A percentile compares a stretch with the other conserved stretches of the same genome.
Conservation (phyloP, 495 filamentous ascomycete genomes). For the Neurospora sp. region DNA sequence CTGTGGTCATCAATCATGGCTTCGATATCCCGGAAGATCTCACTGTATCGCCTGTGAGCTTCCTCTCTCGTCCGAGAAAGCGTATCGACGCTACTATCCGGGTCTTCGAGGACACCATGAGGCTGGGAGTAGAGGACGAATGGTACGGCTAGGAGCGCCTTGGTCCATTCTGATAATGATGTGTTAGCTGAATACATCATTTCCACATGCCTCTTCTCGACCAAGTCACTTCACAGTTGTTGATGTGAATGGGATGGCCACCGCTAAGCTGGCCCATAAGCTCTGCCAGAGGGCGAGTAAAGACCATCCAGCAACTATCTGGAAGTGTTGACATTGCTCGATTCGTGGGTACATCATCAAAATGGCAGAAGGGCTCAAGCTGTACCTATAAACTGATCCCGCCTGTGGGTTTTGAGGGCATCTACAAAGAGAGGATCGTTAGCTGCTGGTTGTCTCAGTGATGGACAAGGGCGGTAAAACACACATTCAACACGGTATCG, state of each 20-base stretch:
- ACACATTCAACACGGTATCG: constrained; percentile 86
- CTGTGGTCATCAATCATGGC: constrained; percentile 86
- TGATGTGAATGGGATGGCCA: not conserved
- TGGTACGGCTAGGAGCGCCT: constrained; percentile 87
- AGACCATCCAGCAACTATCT: not conserved
- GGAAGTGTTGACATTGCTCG: not conserved
- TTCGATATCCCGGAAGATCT: constrained; percentile 94
- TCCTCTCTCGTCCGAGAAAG: constrained; percentile 53
- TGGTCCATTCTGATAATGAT: constrained; percentile 43
- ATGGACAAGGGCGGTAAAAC: constrained; percentile 9
- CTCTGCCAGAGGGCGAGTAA: not conserved
- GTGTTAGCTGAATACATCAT: not conserved
- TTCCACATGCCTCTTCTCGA: not conserved
- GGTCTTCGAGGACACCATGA: constrained; percentile 61
- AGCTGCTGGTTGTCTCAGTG: constrained; percentile 6
- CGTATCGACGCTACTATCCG: constrained; percentile 35
- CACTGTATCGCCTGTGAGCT: constrained; percentile 75
- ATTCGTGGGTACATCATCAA: not conserved
- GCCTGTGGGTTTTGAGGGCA: constrained; percentile 78
- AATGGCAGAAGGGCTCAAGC: not conserved
- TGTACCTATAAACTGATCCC: constrained; percentile 73
- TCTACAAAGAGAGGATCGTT: constrained; percentile 36
- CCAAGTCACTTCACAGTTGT: not conserved
- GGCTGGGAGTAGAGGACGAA: constrained; percentile 97
- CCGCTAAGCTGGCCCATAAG: not conserved